Percentiles rank a stretch among this genome's conserved stretches.
These are phyloP conservation scores for Erigeron canadensis DNA, from an alignment of 129 eudicot species.

Conservation along the genomic window DNA sequence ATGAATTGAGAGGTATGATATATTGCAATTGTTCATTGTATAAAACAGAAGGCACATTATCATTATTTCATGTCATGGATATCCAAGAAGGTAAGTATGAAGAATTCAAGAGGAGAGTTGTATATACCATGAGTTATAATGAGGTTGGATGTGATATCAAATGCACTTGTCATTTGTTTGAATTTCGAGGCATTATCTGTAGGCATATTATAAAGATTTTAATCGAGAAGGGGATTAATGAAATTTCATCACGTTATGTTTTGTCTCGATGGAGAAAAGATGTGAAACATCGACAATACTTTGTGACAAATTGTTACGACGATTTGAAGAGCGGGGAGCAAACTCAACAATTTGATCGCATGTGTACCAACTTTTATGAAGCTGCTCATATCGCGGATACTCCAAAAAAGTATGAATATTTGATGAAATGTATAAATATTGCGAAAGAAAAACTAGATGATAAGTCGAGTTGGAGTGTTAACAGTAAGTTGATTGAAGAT, in stretches of 20 bases:
- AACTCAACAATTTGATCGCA: background rate
- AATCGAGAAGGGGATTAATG: background rate
- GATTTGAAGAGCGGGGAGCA: background rate
- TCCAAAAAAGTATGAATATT: background rate
- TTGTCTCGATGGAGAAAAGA: slow-evolving; percentile 2
- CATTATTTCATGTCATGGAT: no score
- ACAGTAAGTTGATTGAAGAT: background rate
- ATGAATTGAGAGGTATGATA: no score
- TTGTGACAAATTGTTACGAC: background rate
- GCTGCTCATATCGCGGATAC: slow-evolving; percentile 2
- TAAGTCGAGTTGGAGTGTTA: background rate
- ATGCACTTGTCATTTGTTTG: no score
- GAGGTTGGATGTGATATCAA: no score
- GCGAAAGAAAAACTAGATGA: background rate
- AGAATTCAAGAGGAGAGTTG: no score
- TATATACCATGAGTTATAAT: no score
- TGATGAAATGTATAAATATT: background rate
- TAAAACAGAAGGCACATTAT: no score
- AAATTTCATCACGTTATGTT: background rate
- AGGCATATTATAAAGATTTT: background rate
- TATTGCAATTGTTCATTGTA: no score
- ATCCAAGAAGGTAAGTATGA: no score
- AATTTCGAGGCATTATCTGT: background rate
- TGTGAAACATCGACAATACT: background rate
- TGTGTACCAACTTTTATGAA: background rate